A percentile compares a stretch with the other conserved stretches of the same genome.
phyloP scores from a whole-genome alignment of 148 eudicot genomes.

The Amaranthus hypochondriacus region DNA sequence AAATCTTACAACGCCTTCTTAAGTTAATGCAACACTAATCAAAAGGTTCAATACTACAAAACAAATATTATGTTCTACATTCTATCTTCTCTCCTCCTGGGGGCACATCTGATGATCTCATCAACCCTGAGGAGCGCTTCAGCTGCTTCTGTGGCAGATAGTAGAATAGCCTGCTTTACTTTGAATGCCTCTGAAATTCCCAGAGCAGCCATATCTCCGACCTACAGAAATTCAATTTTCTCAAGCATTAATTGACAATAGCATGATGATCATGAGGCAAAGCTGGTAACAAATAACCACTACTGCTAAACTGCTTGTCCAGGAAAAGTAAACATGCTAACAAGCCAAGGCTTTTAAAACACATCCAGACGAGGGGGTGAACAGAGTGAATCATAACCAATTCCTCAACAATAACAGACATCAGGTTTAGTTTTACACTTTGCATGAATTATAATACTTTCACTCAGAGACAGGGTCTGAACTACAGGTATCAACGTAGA shows the following conservation, averaged over 20 bases:
- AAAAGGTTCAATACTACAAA: constrained; percentile 9
- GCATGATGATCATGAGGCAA: too few relatives aligned
- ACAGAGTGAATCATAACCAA: too few relatives aligned
- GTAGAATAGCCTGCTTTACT: constrained; percentile 85
- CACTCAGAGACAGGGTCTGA: too few relatives aligned
- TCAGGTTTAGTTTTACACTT: background rate
- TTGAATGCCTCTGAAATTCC: constrained; percentile 90
- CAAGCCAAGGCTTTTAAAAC: background rate
- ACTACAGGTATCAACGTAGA: background rate
- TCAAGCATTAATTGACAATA: too few relatives aligned
- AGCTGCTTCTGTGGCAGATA: constrained; percentile 92
- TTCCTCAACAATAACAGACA: background rate
- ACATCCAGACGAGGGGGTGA: background rate
- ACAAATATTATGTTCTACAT: constrained; percentile 43
- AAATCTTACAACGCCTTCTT: constrained; percentile 7
- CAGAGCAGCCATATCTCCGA: constrained; percentile 33
- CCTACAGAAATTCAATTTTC: constrained; percentile 23
- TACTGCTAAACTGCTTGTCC: too few relatives aligned
- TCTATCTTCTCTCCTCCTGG: constrained; percentile 84
- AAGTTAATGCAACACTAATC: constrained; percentile 1
- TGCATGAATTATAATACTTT: background rate
- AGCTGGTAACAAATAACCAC: too few relatives aligned
- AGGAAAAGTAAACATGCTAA: background rate
- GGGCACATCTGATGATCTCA: constrained; percentile 93
- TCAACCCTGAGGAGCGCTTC: constrained; percentile 98